A percentile compares a stretch with the other conserved stretches of the same genome.
These are phyloP conservation scores for Phytophthora pinifolia DNA, from an alignment of 352 stramenopile genomes.

Conservation along the genomic window DNA sequence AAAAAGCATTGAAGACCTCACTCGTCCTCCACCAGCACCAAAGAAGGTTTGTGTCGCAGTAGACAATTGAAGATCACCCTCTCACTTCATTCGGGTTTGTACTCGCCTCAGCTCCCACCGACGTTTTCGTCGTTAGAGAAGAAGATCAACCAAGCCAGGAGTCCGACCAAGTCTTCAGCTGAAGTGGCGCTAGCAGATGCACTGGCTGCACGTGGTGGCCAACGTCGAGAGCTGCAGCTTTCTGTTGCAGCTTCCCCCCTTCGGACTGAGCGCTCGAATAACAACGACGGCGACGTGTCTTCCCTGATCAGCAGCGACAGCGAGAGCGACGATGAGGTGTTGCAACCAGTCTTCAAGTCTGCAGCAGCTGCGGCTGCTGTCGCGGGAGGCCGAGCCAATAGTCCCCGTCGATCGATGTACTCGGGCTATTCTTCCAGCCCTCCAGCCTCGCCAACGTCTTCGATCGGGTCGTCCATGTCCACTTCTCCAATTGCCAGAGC, in stretches of 20 bases:
- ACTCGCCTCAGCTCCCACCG: slow-evolving; percentile 13
- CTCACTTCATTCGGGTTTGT: background rate
- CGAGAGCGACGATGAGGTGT: slow-evolving; percentile 67
- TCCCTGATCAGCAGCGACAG: slow-evolving; percentile 80
- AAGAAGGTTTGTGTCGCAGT: slow-evolving; percentile 24
- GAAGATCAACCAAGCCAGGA: slow-evolving; percentile 29
- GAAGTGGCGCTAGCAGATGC: slow-evolving; percentile 23
- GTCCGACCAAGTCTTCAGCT: slow-evolving; percentile 21
- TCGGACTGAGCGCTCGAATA: slow-evolving; percentile 10
- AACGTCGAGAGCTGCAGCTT: slow-evolving; percentile 21
- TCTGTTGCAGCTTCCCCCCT: slow-evolving; percentile 1
- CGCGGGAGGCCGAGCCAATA: slow-evolving; percentile 8
- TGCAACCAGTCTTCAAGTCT: slow-evolving; percentile 63
- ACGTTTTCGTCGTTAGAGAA: slow-evolving; percentile 19
- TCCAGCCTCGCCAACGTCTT: slow-evolving; percentile 49
- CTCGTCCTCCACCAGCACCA: slow-evolving; percentile 29
- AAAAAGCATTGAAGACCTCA: slow-evolving; percentile 39
- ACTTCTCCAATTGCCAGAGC: slow-evolving; percentile 35
- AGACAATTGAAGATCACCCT: background rate
- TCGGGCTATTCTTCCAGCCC: slow-evolving; percentile 42
- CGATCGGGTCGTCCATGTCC: slow-evolving; percentile 42
- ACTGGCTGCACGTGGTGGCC: slow-evolving; percentile 17
- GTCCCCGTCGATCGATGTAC: slow-evolving; percentile 20
- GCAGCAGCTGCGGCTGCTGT: slow-evolving; percentile 13
- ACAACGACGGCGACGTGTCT: slow-evolving; percentile 65